phyloP scores from a whole-genome alignment of 495 filamentous ascomycete species.

The Hypoxylon intermedium region DNA sequence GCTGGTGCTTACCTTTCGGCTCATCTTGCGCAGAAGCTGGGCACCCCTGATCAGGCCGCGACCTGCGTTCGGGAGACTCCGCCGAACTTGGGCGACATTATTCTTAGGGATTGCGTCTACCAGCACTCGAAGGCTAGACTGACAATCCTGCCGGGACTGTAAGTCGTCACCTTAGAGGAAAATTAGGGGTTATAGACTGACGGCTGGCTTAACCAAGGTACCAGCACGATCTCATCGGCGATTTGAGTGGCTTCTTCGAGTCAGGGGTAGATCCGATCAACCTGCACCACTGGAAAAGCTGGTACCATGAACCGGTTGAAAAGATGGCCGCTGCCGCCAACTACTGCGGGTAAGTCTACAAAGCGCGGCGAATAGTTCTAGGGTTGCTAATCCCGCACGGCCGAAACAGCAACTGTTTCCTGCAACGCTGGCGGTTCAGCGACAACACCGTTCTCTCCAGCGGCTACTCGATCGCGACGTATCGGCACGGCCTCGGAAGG shows the following conservation, averaged over 20 bases:
- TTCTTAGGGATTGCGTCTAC: slow-evolving; percentile 67
- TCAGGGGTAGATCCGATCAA: slow-evolving; percentile 61
- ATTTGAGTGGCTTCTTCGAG: slow-evolving; percentile 68
- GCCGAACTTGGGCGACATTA: slow-evolving; percentile 60
- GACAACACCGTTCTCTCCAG: slow-evolving; percentile 65
- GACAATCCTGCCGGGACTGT: slow-evolving; percentile 60
- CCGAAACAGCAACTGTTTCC: slow-evolving; percentile 59
- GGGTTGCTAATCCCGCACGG: background rate
- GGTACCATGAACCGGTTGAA: slow-evolving; percentile 54
- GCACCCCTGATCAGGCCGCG: slow-evolving; percentile 52
- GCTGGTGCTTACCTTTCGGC: slow-evolving; percentile 69
- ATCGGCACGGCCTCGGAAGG: slow-evolving; percentile 53
- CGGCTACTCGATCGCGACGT: slow-evolving; percentile 65
- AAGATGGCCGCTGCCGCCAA: slow-evolving; percentile 62
- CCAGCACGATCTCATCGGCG: slow-evolving; percentile 68
- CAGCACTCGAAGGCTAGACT: slow-evolving; percentile 59
- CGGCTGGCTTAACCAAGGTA: slow-evolving; percentile 27
- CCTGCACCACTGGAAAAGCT: slow-evolving; percentile 69
- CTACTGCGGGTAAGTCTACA: slow-evolving; percentile 46
- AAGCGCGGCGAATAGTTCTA: no score
- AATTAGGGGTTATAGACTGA: background rate
- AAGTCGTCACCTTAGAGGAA: background rate
- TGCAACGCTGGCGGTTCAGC: slow-evolving; percentile 66
- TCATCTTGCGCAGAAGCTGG: slow-evolving; percentile 61
- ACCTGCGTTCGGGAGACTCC: slow-evolving; percentile 56